Evolutionary conservation across 495 filamentous ascomycete species (phyloP).

Genomic region (Aspergillus steynii): DNA sequence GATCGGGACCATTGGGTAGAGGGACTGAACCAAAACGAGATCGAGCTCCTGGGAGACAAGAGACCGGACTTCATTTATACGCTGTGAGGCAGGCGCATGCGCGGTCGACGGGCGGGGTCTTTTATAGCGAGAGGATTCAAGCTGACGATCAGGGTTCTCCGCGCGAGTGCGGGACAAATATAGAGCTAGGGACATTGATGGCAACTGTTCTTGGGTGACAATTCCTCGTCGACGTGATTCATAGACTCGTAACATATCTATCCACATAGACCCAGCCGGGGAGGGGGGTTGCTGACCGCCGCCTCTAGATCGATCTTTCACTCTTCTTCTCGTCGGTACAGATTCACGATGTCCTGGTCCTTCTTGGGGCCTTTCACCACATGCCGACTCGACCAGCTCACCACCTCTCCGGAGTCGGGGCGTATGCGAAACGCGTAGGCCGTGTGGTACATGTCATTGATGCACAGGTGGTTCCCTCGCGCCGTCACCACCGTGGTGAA

Average conservation of each 20-base stretch:
- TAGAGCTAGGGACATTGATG: too few species aligned
- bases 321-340: constrained; percentile 20
- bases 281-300: neutral
- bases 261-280: neutral
- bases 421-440: constrained; percentile 47
- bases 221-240: neutral
- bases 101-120: neutral
- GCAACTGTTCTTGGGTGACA: neutral
- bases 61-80: constrained; percentile 82
- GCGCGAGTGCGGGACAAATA: too few species aligned
- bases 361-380: constrained; percentile 49
- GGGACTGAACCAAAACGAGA: constrained; percentile 32
- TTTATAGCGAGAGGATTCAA: too few species aligned
- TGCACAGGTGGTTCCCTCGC: constrained; percentile 46
- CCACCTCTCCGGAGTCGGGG: constrained; percentile 35
- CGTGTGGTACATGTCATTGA: constrained; percentile 52
- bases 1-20: constrained; percentile 67
- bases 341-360: constrained; percentile 49
- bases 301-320: neutral
- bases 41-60: constrained; percentile 59
- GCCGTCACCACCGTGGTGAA: constrained; percentile 35
- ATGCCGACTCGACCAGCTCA: constrained; percentile 50
- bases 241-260: neutral
- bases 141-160: too few species aligned
- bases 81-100: constrained; percentile 33